Conservation (phyloP, 805 yeast genomes). For the Starmerella floris region DNA sequence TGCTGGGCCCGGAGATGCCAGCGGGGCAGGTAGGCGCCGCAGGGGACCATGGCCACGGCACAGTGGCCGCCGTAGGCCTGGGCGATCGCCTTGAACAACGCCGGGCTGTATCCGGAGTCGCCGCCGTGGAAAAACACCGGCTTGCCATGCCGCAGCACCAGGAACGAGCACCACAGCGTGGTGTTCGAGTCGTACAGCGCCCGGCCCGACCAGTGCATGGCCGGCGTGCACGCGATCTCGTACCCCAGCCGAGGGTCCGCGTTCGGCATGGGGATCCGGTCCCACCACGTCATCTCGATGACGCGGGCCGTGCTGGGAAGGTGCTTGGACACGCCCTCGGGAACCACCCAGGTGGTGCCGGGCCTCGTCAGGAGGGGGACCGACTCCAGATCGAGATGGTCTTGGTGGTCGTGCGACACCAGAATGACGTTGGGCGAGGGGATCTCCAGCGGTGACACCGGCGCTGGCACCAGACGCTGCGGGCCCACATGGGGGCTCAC, state of each 20-base stretch:
- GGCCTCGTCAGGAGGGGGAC: constrained; percentile 29
- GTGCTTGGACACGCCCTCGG: constrained; percentile 55
- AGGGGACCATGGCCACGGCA: constrained; percentile 63
- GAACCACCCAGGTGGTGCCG: constrained; percentile 75
- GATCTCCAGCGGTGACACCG: constrained; percentile 49
- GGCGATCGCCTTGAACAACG: constrained; percentile 54
- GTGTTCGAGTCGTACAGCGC: constrained; percentile 64
- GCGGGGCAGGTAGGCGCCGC: constrained; percentile 89
- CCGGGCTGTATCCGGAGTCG: constrained; percentile 80
- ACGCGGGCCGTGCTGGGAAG: constrained; percentile 45
- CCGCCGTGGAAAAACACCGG: constrained; percentile 85
- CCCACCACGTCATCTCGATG: constrained; percentile 92
- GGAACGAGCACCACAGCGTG: constrained; percentile 80
- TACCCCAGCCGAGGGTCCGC: constrained; percentile 36
- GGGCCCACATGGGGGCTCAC: constrained; percentile 63
- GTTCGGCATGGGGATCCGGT: constrained; percentile 37
- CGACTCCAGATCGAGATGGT: constrained; percentile 64
- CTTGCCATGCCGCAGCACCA: constrained; percentile 50
- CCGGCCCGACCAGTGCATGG: constrained; percentile 90
- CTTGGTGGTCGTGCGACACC: constrained; percentile 92
- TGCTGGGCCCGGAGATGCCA: constrained; percentile 92
- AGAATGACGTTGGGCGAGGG: constrained; percentile 59
- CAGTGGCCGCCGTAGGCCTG: constrained; percentile 42
- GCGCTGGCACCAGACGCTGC: constrained; percentile 65
- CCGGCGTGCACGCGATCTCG: constrained; percentile 79